Evolutionary conservation across 768 basidiomycete species (phyloP).

Genomic region (Tulasnella sp.): DNA sequence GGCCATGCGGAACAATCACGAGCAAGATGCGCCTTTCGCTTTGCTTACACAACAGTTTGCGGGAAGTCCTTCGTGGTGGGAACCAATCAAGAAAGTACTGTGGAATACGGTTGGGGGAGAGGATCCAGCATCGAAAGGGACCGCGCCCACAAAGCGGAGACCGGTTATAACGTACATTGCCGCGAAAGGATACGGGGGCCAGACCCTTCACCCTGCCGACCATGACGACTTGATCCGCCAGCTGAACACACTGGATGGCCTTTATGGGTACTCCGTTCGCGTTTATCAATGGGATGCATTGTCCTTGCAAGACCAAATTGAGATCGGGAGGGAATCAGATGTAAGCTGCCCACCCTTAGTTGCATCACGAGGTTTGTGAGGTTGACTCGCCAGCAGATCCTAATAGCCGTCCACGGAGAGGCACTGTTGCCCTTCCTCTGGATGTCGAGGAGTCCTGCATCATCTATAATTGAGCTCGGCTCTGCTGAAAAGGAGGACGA

Average conservation of each 20-base stretch:
- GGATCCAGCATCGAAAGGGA: neutral
- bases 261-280: constrained; percentile 35
- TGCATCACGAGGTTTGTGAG: neutral
- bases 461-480: constrained; percentile 35
- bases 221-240: constrained; percentile 33
- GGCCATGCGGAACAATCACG: constrained; percentile 35
- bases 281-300: constrained; percentile 35
- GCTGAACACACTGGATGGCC: constrained; percentile 29
- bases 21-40: neutral
- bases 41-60: constrained; percentile 49
- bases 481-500: constrained; percentile 17
- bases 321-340: constrained; percentile 30
- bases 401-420: constrained; percentile 35
- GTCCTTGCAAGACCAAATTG: constrained; percentile 33
- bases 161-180: constrained; percentile 37
- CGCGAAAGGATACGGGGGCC: constrained; percentile 35
- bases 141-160: constrained; percentile 14
- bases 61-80: constrained; percentile 80
- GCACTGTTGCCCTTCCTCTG: constrained; percentile 35
- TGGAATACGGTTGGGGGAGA: neutral
- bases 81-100: constrained; percentile 33
- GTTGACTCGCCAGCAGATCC: constrained; percentile 26
- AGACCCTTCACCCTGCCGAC: constrained; percentile 31
- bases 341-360: constrained; percentile 27
- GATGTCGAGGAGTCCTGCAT: constrained; percentile 34